Evolutionary conservation across 306 rosid species (phyloP), one percentile per base, ranked within the genome.

Genomic region (Quercus suber): DNA sequence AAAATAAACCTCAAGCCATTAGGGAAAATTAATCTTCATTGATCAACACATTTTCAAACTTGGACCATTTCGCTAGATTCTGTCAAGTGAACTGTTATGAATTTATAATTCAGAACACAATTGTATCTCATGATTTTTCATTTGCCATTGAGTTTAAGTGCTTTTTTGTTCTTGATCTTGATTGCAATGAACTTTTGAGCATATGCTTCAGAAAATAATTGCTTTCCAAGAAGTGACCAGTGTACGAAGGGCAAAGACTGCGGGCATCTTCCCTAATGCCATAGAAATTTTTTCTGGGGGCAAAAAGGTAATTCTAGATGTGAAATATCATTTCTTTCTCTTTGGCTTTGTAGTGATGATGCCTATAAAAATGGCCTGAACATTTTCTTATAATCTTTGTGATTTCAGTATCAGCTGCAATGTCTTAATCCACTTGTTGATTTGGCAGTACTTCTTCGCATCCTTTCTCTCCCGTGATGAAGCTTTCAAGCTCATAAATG

Each of bases 191-290:
- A 80, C 77, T 31, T 76, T 58, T 49, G 61, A 53, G 53, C 74
- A 75, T 64, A 71, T 86, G 82, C 73, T 85, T 86, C 90, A 96
- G 99, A 96, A 89, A 89, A 82, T 90, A 86, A 96, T 96, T 74
- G 88, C 97, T 61, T 85, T 96, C 51, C 81, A 81, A 59, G 98
- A 96, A 88, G 86, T 96, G 76, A 93, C 98, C 35, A 68, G 82
- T 53, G 93, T 96, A 71, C 80, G 87, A 76, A 96, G 90, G 90
- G 99, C 99, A 31, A 96, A 93, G 88, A 96, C 96, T 27, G 99
- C 99, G 23, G 99, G 99, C 76, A 82, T 96, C 73, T 91, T 96
- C 79, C 99, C 92, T 71, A 96, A 93, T 90, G 99, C 99, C 86
- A 90, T 96, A 55, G 99, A 96, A 84, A 91, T 96, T 76, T 69